These are phyloP conservation scores for Cornus suecica DNA, from an alignment of 148 eudicot species.

Conservation along the genomic window DNA sequence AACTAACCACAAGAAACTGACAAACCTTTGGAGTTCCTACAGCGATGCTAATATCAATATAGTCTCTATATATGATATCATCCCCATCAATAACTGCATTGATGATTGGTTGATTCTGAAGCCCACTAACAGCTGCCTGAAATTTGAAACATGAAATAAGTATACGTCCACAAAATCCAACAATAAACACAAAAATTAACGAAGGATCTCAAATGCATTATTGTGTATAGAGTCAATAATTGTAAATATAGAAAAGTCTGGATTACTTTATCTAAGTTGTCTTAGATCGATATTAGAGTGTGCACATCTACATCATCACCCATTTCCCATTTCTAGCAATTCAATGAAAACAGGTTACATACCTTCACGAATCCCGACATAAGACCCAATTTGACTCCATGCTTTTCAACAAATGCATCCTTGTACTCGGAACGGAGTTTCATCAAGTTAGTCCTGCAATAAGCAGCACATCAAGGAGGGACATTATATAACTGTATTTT, in stretches of 20 bases:
- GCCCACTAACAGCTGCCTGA: slow-evolving; percentile 87
- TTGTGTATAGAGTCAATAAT: too few species aligned
- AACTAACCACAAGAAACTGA: not conserved
- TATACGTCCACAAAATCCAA: slow-evolving; percentile 11
- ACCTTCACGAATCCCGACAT: slow-evolving; percentile 98
- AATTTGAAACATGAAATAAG: slow-evolving; percentile 20
- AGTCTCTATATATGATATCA: slow-evolving; percentile 91
- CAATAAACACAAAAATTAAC: not conserved
- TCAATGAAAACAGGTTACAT: slow-evolving; percentile 7
- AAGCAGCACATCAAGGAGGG: not conserved
- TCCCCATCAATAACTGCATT: slow-evolving; percentile 97
- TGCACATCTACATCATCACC: not conserved
- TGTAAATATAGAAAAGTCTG: too few species aligned
- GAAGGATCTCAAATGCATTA: not conserved
- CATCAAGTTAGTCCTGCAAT: slow-evolving; percentile 91
- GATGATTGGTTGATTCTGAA: slow-evolving; percentile 84
- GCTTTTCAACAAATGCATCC: slow-evolving; percentile 92
- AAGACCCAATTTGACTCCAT: slow-evolving; percentile 93
- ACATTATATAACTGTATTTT: slow-evolving; percentile 4
- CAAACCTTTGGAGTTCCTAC: slow-evolving; percentile 97
- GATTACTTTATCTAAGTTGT: too few species aligned
- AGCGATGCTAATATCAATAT: slow-evolving; percentile 92
- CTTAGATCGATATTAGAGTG: too few species aligned
- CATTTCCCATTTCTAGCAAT: not conserved
- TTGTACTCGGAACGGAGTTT: slow-evolving; percentile 98